phyloP scores from a whole-genome alignment of 164 flowering plant genomes.

The grape (Vitis vinifera) region DNA sequence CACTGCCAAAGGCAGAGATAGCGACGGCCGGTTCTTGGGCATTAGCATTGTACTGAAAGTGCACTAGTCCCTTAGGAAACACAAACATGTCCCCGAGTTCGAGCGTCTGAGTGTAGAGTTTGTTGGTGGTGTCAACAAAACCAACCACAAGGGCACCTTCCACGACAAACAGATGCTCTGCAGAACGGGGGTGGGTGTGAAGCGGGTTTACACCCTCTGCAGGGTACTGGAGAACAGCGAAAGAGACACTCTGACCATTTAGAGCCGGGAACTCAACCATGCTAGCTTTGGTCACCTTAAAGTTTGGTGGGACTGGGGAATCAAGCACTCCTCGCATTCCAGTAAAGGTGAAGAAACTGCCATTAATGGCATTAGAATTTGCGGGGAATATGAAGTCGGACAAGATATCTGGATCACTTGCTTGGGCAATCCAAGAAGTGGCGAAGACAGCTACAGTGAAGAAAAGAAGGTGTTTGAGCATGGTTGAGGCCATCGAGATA shows the following conservation, averaged over 20 bases:
- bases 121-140: conserved; percentile 28
- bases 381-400: no score
- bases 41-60: conserved; percentile 18
- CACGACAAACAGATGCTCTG: conserved; percentile 24
- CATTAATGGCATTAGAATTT: no score
- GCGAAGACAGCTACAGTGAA: no score
- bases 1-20: conserved; percentile 34
- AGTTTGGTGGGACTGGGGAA: no score
- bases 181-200: conserved; percentile 29
- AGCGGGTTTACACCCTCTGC: conserved; percentile 15
- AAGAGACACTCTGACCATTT: conserved; percentile 17
- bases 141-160: conserved; percentile 29
- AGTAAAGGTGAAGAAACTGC: no score
- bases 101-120: conserved; percentile 27
- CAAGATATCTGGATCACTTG: no score
- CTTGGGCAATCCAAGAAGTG: no score
- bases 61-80: conserved; percentile 31
- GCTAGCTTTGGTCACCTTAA: conserved; percentile 4
- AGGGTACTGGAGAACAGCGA: conserved; percentile 10
- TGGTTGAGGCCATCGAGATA: no score
- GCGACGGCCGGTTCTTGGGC: conserved; percentile 10
- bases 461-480: no score
- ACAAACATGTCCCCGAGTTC: conserved; percentile 30
- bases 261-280: conserved; percentile 16
- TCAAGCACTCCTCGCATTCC: no score